phyloP scores from a whole-genome alignment of 208 protist genomes.

The Jaenimonas drosophilae region DNA sequence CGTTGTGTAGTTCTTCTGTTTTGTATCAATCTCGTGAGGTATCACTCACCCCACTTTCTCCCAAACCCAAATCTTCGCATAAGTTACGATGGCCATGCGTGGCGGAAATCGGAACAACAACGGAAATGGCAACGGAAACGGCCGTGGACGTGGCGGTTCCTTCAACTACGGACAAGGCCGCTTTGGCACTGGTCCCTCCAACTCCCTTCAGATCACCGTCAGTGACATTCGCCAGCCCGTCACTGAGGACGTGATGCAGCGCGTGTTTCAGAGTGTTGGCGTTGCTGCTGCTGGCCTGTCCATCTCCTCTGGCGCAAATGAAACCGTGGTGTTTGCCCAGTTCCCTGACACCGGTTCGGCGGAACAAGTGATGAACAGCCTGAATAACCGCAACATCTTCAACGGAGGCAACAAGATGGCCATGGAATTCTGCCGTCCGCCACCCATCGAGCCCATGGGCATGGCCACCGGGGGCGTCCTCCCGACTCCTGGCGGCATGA shows the following conservation, averaged over 20 bases:
- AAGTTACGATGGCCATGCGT: background rate
- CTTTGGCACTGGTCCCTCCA: constrained; percentile 13
- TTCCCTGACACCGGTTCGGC: constrained; percentile 52
- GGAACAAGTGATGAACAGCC: constrained; percentile 44
- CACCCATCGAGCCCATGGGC: constrained; percentile 1
- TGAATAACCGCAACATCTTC: constrained; percentile 85
- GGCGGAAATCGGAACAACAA: too few species aligned
- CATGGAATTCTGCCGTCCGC: constrained; percentile 50
- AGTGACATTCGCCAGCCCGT: constrained; percentile 70
- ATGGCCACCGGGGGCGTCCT: constrained; percentile 5
- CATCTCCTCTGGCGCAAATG: constrained; percentile 40
- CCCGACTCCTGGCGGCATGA: constrained; percentile 6
- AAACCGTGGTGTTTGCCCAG: constrained; percentile 57
- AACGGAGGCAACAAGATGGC: constrained; percentile 83
- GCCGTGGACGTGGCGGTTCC: constrained; percentile 28
- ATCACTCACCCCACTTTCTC: background rate
- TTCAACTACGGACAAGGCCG: constrained; percentile 11
- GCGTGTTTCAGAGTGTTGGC: constrained; percentile 76
- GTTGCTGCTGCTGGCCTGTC: constrained; percentile 40
- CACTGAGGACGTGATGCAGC: constrained; percentile 78
- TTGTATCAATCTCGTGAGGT: background rate
- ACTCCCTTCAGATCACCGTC: constrained; percentile 70
- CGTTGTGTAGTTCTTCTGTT: background rate
- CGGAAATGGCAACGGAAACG: constrained; percentile 11
- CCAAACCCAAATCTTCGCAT: background rate